phyloP scores from a whole-genome alignment of 768 basidiomycete species.

The Suillus sp. region DNA sequence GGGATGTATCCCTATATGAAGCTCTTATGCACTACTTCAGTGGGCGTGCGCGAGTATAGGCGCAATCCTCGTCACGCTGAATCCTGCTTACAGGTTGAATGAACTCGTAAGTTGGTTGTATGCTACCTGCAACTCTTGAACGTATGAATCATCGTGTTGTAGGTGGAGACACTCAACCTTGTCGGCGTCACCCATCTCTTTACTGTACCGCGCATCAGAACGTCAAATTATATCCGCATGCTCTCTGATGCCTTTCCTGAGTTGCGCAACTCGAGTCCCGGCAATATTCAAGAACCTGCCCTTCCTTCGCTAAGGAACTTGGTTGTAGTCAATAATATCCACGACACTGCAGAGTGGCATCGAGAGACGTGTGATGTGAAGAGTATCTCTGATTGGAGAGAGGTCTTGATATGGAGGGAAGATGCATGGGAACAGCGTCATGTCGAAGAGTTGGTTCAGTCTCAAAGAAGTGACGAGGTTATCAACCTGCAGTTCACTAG shows the following conservation, averaged over 20 bases:
- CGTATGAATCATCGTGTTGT: conserved; percentile 2
- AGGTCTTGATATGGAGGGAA: conserved; percentile 69
- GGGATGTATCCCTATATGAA: conserved; percentile 27
- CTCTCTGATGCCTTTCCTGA: conserved; percentile 60
- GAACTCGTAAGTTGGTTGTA: conserved; percentile 59
- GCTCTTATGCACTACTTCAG: conserved; percentile 78
- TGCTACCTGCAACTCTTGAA: background rate
- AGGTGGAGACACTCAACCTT: conserved; percentile 65
- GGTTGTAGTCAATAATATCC: conserved; percentile 66
- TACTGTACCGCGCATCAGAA: conserved; percentile 67
- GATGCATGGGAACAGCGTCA: conserved; percentile 43
- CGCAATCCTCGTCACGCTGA: conserved; percentile 81
- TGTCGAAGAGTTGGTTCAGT: conserved; percentile 44
- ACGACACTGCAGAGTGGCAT: conserved; percentile 40
- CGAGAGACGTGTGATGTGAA: conserved; percentile 44
- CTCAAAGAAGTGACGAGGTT: conserved; percentile 62
- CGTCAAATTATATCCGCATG: conserved; percentile 63
- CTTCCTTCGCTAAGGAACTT: conserved; percentile 66
- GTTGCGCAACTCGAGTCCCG: conserved; percentile 48
- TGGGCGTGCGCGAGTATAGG: conserved; percentile 88
- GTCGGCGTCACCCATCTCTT: conserved; percentile 71
- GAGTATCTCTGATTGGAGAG: conserved; percentile 69
- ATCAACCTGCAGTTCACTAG: conserved; percentile 88
- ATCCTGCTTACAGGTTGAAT: conserved; percentile 73
- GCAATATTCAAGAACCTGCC: conserved; percentile 56